These are phyloP conservation scores for Entonaema liquescens DNA, from an alignment of 495 filamentous ascomycete genomes.

Conservation along the genomic window DNA sequence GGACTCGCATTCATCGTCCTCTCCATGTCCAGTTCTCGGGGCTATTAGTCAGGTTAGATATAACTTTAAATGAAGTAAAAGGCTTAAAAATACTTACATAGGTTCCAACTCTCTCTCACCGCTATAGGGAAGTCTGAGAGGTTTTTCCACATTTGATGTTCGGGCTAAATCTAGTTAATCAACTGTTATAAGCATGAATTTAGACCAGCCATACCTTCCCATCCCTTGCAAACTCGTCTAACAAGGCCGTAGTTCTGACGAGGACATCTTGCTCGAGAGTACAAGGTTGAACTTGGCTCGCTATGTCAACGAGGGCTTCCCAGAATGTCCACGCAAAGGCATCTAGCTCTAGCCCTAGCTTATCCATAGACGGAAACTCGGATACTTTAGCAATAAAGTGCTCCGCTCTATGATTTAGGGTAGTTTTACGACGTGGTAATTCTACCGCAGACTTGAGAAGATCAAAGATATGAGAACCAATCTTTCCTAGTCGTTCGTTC, in stretches of 20 bases:
- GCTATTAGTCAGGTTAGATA: not conserved
- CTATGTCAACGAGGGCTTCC: not conserved
- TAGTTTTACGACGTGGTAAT: not conserved
- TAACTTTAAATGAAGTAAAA: not conserved
- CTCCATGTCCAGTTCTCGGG: not conserved
- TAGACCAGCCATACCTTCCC: not conserved
- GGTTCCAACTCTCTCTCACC: conserved; percentile 4
- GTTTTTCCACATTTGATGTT: not conserved
- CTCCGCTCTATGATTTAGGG: not conserved
- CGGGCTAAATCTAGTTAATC: not conserved
- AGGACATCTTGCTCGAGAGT: conserved; percentile 8
- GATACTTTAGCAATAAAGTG: not conserved
- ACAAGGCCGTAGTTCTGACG: not conserved
- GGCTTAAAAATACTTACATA: not conserved
- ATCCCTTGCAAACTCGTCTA: not conserved
- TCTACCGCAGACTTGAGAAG: not conserved
- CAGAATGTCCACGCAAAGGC: conserved; percentile 2
- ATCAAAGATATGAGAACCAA: not conserved
- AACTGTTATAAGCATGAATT: not conserved
- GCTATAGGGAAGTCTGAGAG: not conserved
- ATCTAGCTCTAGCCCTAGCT: not conserved
- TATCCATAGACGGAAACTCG: not conserved
- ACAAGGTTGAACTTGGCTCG: not conserved
- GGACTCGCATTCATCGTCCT: too few species aligned
- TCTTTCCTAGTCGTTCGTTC: too few species aligned